These are phyloP conservation scores for Garcia nutans DNA, from an alignment of 345 rosid genomes.

Conservation along the genomic window DNA sequence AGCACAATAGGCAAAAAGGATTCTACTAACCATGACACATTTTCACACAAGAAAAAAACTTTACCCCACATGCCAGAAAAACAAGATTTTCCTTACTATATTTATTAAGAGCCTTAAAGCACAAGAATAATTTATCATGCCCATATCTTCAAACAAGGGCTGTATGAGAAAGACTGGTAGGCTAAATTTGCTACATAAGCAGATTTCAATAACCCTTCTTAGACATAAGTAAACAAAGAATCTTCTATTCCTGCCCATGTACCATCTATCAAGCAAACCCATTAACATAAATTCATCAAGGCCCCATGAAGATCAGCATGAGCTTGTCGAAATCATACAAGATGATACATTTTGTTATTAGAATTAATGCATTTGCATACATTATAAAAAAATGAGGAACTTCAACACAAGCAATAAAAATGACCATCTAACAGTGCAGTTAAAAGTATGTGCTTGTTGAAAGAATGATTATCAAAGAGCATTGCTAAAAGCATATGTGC, in stretches of 20 bases:
- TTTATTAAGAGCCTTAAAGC: background rate
- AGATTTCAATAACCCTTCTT: too few species aligned
- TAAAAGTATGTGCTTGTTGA: slow-evolving; percentile 2
- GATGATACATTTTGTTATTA: background rate
- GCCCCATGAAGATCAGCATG: background rate
- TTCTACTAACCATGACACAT: background rate
- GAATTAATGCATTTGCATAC: background rate
- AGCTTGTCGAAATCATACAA: background rate
- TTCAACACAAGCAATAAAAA: background rate
- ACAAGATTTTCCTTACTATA: too few species aligned
- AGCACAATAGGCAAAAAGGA: background rate
- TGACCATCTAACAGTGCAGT: background rate
- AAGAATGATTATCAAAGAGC: background rate
- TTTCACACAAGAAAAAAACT: background rate
- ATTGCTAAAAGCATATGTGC: slow-evolving; percentile 2
- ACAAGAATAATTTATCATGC: slow-evolving; percentile 1
- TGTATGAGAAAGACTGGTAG: background rate
- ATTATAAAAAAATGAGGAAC: slow-evolving; percentile 1
- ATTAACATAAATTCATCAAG: background rate
- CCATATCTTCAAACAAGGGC: background rate
- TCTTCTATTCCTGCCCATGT: background rate
- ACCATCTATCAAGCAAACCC: background rate
- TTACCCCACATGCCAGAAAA: background rate
- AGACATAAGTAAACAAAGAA: background rate
- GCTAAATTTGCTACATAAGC: background rate